phyloP scores from a whole-genome alignment of 441 rosid genomes.

The Rhodomyrtus psidioides region DNA sequence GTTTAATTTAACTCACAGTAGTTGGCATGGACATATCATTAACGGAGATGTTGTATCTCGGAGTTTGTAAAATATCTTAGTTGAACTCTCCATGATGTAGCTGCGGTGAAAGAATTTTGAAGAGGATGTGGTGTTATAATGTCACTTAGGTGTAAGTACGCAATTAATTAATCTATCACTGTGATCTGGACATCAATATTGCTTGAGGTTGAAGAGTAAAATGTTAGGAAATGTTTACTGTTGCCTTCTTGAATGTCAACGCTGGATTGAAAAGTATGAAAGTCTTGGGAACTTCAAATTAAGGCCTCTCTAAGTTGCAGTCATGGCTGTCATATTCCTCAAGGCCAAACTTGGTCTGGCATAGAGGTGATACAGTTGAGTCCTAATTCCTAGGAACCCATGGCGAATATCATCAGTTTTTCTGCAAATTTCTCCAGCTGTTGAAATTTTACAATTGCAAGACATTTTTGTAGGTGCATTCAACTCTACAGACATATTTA shows the following conservation, averaged over 20 bases:
- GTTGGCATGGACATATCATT: neutral
- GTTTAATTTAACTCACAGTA: neutral
- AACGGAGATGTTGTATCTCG: neutral
- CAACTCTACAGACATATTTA: neutral
- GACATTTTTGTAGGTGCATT: neutral
- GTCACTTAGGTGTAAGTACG: neutral
- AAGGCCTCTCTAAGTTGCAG: neutral
- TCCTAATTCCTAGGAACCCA: neutral
- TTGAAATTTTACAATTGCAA: neutral
- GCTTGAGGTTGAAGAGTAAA: neutral
- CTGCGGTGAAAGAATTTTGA: neutral
- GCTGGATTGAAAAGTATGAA: neutral
- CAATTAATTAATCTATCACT: neutral
- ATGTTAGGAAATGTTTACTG: neutral
- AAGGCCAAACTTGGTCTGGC: neutral
- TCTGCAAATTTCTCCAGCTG: neutral
- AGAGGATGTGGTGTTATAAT: neutral
- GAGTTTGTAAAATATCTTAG: neutral
- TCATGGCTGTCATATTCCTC: neutral
- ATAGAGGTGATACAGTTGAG: neutral
- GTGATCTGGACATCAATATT: neutral
- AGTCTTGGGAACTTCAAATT: neutral
- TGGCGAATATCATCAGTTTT: neutral
- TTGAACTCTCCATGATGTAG: neutral
- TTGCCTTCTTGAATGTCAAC: neutral